Evolutionary conservation across 2,329 filamentous ascomycete species (phyloP).

Genomic region (Colletotrichum trifolii): DNA sequence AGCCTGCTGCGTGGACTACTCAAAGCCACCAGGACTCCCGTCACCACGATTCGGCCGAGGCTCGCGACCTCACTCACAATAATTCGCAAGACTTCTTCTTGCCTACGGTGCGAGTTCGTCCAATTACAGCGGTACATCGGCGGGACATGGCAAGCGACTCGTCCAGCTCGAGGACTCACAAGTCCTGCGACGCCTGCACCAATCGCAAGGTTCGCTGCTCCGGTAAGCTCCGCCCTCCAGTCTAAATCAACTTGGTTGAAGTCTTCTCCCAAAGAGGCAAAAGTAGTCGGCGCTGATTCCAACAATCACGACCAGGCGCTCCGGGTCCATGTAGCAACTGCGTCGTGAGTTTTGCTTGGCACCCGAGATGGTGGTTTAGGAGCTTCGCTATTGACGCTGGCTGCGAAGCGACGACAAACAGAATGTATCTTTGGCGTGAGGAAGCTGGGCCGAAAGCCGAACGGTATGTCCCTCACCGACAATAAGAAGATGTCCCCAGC

Average conservation of each 20-base stretch:
- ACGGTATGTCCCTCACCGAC: slow-evolving; percentile 35
- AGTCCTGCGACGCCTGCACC: slow-evolving; percentile 52
- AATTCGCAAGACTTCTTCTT: not conserved
- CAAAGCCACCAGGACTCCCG: slow-evolving; percentile 12
- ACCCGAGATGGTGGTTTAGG: not conserved
- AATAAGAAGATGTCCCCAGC: too few species aligned
- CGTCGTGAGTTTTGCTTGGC: slow-evolving; percentile 34
- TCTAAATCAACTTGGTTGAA: too few species aligned
- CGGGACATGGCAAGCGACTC: slow-evolving; percentile 11
- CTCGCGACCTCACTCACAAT: not conserved
- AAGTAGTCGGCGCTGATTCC: not conserved
- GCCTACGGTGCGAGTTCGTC: not conserved
- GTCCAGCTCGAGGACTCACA: slow-evolving; percentile 36
- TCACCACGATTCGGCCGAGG: slow-evolving; percentile 3
- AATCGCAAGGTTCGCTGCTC: slow-evolving; percentile 52
- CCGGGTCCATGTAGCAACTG: slow-evolving; percentile 43
- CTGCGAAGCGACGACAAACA: slow-evolving; percentile 32
- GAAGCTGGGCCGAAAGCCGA: slow-evolving; percentile 39
- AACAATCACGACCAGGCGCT: not conserved
- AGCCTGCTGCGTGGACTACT: not conserved
- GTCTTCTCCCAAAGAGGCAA: too few species aligned
- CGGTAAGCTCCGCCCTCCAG: slow-evolving; percentile 39
- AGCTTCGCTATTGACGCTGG: slow-evolving; percentile 1
- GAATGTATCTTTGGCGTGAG: slow-evolving; percentile 42
- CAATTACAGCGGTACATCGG: not conserved